A percentile compares a stretch with the other conserved stretches of the same genome.
phyloP scores from a whole-genome alignment of 2,329 filamentous ascomycete genomes.

The Sodiomyces alkalinus region DNA sequence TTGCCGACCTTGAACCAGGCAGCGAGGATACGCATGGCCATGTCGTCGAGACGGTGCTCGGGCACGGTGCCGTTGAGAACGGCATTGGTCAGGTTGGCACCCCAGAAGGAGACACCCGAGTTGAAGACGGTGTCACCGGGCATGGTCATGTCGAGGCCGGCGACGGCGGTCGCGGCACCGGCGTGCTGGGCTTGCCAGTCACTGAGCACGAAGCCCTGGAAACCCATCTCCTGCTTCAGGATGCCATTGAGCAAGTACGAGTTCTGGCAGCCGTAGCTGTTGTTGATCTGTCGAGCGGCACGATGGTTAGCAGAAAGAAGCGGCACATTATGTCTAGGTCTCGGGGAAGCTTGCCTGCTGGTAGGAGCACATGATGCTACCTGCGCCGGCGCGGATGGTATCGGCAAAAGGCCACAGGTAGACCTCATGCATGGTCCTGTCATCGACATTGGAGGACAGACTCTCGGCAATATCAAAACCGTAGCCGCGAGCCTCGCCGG shows the following conservation, averaged over 20 bases:
- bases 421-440: conserved; percentile 60
- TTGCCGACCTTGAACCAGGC: conserved; percentile 52
- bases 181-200: conserved; percentile 68
- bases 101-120: conserved; percentile 62
- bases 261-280: conserved; percentile 69
- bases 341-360: conserved; percentile 64
- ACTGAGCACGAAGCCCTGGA: conserved; percentile 68
- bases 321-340: no score
- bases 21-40: conserved; percentile 71
- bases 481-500: conserved; percentile 31
- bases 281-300: conserved; percentile 46
- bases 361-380: conserved; percentile 53
- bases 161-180: conserved; percentile 49
- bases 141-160: conserved; percentile 81
- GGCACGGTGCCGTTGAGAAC: conserved; percentile 83
- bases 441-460: conserved; percentile 48
- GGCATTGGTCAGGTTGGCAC: conserved; percentile 72
- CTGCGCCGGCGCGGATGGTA: conserved; percentile 51
- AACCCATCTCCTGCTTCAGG: conserved; percentile 65
- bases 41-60: conserved; percentile 78
- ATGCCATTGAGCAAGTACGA: conserved; percentile 60
- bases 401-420: conserved; percentile 71
- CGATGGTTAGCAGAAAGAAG: conserved; percentile 17
- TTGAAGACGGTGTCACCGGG: conserved; percentile 70
- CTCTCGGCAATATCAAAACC: conserved; percentile 49